Evolutionary conservation across 2,329 filamentous ascomycete species (phyloP).

Genomic region (Verruconis gallopava): DNA sequence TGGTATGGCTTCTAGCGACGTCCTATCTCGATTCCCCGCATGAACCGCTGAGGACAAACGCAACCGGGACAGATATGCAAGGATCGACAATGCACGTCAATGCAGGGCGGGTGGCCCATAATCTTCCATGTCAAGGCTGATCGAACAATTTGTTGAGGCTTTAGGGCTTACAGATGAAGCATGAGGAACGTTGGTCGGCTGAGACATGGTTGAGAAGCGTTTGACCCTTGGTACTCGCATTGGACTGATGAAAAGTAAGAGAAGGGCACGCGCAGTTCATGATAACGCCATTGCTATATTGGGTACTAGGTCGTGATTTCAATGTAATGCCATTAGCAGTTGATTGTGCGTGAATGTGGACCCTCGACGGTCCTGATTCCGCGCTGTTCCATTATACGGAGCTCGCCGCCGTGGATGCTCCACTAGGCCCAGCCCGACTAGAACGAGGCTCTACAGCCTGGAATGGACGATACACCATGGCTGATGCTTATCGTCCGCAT

Average conservation of each 20-base stretch:
- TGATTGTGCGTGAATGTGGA: too few species aligned
- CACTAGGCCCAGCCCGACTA: too few species aligned
- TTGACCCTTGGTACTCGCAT: background rate
- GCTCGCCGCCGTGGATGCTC: background rate
- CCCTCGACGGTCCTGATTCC: background rate
- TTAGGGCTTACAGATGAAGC: background rate
- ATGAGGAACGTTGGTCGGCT: background rate
- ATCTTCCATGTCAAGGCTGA: background rate
- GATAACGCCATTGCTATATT: background rate
- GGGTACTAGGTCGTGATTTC: background rate
- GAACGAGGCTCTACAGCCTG: background rate
- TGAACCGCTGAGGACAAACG: too few species aligned
- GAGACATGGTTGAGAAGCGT: background rate
- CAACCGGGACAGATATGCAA: too few species aligned
- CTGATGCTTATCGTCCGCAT: constrained; percentile 2
- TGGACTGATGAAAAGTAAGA: background rate
- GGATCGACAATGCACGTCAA: background rate
- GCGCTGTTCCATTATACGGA: background rate
- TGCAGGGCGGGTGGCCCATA: background rate
- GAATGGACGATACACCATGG: background rate
- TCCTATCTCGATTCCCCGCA: too few species aligned
- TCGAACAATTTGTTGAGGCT: background rate
- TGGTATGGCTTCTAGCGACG: too few species aligned
- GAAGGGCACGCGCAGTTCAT: background rate
- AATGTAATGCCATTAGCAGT: too few species aligned